These are phyloP conservation scores for Mucor lusitanicus DNA, from an alignment of 371 early-diverging fungal genomes.

Conservation along the genomic window DNA sequence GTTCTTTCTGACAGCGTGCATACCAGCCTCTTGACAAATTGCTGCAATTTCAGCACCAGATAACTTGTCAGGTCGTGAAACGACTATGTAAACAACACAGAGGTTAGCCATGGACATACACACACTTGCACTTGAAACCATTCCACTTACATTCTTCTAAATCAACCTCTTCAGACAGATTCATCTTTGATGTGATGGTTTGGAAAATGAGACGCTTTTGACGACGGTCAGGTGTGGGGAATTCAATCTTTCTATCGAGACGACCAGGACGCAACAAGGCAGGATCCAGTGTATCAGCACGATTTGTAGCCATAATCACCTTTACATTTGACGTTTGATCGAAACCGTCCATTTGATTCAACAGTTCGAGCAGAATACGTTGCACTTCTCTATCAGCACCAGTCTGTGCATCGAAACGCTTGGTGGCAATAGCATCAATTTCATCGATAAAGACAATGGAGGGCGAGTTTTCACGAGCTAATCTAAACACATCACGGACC, in stretches of 20 bases:
- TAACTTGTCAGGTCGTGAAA: slow-evolving; percentile 97
- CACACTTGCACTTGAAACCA: too few species aligned
- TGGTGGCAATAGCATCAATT: slow-evolving; percentile 99
- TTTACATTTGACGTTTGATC: slow-evolving; percentile 99
- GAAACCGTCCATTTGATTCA: slow-evolving; percentile 99
- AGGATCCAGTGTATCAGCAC: slow-evolving; percentile 99
- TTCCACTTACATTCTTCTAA: slow-evolving; percentile 91
- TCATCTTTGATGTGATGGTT: slow-evolving; percentile 99
- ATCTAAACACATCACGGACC: slow-evolving; percentile 99
- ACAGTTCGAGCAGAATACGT: slow-evolving; percentile 97
- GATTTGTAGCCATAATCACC: slow-evolving; percentile 99
- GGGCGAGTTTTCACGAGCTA: slow-evolving; percentile 99
- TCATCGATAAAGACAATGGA: slow-evolving; percentile 99
- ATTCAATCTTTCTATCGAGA: slow-evolving; percentile 99
- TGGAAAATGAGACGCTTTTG: slow-evolving; percentile 99
- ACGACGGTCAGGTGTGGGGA: slow-evolving; percentile 99
- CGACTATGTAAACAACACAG: slow-evolving; percentile 58
- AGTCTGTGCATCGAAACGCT: slow-evolving; percentile 99
- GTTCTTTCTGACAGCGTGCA: slow-evolving; percentile 98
- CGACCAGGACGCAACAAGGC: slow-evolving; percentile 99
- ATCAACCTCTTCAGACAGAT: slow-evolving; percentile 97
- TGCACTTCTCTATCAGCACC: slow-evolving; percentile 99
- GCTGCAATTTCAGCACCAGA: slow-evolving; percentile 99
- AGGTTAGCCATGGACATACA: neutral
- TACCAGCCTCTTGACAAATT: slow-evolving; percentile 99